phyloP scores from a whole-genome alignment of 2,329 filamentous ascomycete species.

The Xylariaceae sp. region DNA sequence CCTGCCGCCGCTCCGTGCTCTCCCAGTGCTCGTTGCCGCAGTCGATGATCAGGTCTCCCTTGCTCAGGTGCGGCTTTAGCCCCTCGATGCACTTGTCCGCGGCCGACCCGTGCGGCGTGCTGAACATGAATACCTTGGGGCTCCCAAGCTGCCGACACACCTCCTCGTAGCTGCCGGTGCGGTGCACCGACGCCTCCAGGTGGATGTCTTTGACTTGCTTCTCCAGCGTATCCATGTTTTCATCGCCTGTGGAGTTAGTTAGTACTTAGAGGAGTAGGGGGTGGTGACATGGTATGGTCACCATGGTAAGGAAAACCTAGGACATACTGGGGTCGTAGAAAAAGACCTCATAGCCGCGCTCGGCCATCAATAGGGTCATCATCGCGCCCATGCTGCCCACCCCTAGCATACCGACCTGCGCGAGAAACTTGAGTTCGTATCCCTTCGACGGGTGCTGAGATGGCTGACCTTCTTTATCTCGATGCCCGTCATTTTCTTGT shows the following conservation, averaged over 20 bases:
- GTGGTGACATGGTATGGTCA: too few species aligned
- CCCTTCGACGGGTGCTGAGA: not conserved
- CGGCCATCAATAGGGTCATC: constrained; percentile 51
- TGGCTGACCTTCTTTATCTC: not conserved
- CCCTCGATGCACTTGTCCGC: constrained; percentile 30
- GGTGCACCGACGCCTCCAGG: constrained; percentile 22
- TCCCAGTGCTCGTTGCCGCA: constrained; percentile 61
- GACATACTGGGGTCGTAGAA: constrained; percentile 41
- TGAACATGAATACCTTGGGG: constrained; percentile 45
- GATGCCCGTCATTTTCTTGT: not conserved
- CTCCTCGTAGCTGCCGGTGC: constrained; percentile 36
- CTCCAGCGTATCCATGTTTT: constrained; percentile 38
- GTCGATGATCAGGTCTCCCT: constrained; percentile 61
- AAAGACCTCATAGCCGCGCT: constrained; percentile 46
- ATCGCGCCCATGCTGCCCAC: constrained; percentile 54
- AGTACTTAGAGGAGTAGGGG: not conserved
- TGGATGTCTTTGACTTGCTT: constrained; percentile 22
- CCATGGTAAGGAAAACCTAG: not conserved
- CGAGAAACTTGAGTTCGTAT: not conserved
- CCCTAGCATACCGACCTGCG: constrained; percentile 47
- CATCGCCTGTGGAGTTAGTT: constrained; percentile 17
- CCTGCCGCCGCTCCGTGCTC: constrained; percentile 56
- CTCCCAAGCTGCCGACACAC: constrained; percentile 40
- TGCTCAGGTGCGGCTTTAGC: constrained; percentile 39
- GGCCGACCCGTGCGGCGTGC: constrained; percentile 38